Evolutionary conservation across 2,329 filamentous ascomycete genomes (phyloP).

Genomic region (Teratosphaeria zuluensis): DNA sequence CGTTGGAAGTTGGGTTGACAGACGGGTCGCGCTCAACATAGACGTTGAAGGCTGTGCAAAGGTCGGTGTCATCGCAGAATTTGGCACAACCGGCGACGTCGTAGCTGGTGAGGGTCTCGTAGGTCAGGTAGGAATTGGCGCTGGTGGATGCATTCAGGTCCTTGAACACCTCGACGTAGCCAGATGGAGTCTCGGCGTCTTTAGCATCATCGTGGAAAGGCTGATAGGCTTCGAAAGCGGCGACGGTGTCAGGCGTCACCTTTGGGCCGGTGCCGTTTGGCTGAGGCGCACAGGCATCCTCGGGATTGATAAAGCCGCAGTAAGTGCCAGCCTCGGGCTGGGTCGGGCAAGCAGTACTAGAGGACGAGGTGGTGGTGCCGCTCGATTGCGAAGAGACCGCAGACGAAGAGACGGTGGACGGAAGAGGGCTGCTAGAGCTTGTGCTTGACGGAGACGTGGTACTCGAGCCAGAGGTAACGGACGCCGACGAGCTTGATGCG

Average conservation of each 20-base stretch:
- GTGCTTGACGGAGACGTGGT: neutral
- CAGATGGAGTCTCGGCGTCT: conserved; percentile 8
- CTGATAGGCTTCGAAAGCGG: conserved; percentile 18
- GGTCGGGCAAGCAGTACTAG: conserved; percentile 16
- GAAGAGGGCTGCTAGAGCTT: neutral
- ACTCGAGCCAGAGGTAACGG: neutral
- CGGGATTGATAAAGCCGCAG: conserved; percentile 30
- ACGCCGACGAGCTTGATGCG: neutral
- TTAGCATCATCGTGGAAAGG: conserved; percentile 16
- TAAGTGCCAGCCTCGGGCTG: conserved; percentile 15
- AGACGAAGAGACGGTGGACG: neutral
- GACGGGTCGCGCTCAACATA: conserved; percentile 27
- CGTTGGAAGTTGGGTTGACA: conserved; percentile 20
- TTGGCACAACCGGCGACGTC: conserved; percentile 21
- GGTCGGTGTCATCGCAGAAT: conserved; percentile 22
- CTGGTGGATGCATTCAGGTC: conserved; percentile 21
- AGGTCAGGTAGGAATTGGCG: conserved; percentile 25
- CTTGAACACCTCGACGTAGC: conserved; percentile 23
- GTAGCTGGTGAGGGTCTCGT: conserved; percentile 23
- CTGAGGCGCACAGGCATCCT: conserved; percentile 29
- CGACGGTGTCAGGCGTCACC: conserved; percentile 11
- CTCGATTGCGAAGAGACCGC: neutral
- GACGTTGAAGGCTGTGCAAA: conserved; percentile 28
- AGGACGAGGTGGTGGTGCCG: neutral
- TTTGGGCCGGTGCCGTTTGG: conserved; percentile 27